Conservation (phyloP, 352 stramenopile genomes). For the Globisporangium irregulare region DNA sequence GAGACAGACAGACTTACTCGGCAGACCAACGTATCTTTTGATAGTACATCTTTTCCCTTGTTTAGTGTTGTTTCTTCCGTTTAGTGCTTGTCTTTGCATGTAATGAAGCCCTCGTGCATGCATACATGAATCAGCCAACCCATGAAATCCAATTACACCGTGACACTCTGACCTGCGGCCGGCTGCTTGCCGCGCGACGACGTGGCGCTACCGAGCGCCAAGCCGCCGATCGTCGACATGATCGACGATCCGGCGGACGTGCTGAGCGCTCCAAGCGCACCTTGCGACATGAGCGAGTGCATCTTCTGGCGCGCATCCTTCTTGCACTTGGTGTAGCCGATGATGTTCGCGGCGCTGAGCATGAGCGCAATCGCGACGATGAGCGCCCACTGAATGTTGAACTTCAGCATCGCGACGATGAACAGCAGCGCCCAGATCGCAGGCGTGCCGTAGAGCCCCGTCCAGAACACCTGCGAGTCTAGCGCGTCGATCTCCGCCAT, state of each 20-base stretch:
- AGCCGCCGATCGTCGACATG: conserved; percentile 71
- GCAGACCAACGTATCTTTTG: conserved; percentile 7
- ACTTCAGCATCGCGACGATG: conserved; percentile 91
- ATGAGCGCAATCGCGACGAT: conserved; percentile 92
- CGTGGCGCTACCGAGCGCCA: conserved; percentile 49
- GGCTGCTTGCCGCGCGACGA: conserved; percentile 16
- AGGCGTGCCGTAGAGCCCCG: conserved; percentile 93
- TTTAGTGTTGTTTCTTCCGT: not conserved
- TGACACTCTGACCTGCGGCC: conserved; percentile 24
- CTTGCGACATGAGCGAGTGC: conserved; percentile 76
- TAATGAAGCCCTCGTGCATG: not conserved
- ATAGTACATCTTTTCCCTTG: conserved; percentile 15
- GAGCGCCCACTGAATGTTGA: conserved; percentile 94
- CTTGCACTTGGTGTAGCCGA: conserved; percentile 98
- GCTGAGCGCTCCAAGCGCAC: conserved; percentile 63
- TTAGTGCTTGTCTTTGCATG: not conserved
- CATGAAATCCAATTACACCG: conserved; percentile 30
- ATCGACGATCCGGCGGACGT: conserved; percentile 67
- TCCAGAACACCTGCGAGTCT: conserved; percentile 95
- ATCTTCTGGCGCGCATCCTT: conserved; percentile 87
- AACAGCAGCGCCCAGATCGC: conserved; percentile 90
- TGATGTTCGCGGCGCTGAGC: conserved; percentile 94
- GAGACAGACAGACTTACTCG: not conserved
- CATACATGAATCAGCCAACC: not conserved
- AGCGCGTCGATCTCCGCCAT: conserved; percentile 87